phyloP scores from a whole-genome alignment of 2,329 filamentous ascomycete species.

The Monosporascus ibericus region DNA sequence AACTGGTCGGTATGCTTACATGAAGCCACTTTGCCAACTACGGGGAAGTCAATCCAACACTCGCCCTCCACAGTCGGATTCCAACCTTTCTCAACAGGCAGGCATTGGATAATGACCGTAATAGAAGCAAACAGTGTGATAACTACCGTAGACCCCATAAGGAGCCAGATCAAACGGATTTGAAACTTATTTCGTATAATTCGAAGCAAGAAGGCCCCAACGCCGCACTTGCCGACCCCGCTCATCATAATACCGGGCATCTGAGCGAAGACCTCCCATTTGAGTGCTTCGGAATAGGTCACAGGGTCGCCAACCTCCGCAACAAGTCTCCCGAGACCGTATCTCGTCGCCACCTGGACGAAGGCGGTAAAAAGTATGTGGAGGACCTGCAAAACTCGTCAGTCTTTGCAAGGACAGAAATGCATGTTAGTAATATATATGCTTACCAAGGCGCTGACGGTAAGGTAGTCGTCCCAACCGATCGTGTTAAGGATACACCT shows the following conservation, averaged over 20 bases:
- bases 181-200: conserved; percentile 6
- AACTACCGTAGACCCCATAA: background rate
- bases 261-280: conserved; percentile 8
- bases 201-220: conserved; percentile 11
- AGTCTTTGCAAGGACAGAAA: background rate
- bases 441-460: background rate
- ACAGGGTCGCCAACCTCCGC: conserved; percentile 4
- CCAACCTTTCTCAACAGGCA: conserved; percentile 8
- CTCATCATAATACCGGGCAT: conserved; percentile 5
- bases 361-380: conserved; percentile 5
- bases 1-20: background rate
- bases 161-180: conserved; percentile 1
- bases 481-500: conserved; percentile 5
- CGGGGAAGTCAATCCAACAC: conserved; percentile 9
- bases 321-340: conserved; percentile 5
- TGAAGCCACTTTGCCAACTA: conserved; percentile 4
- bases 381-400: conserved; percentile 1
- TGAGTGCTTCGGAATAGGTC: conserved; percentile 5
- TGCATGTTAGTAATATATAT: background rate
- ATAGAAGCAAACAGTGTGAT: conserved; percentile 5
- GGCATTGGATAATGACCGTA: conserved; percentile 5
- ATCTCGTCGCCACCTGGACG: background rate
- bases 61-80: conserved; percentile 1
- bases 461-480: conserved; percentile 8
- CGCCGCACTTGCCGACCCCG: conserved; percentile 8